Base-by-base conservation (phyloP, 148 eudicot genomes). In the Limonium bicolor region DNA sequence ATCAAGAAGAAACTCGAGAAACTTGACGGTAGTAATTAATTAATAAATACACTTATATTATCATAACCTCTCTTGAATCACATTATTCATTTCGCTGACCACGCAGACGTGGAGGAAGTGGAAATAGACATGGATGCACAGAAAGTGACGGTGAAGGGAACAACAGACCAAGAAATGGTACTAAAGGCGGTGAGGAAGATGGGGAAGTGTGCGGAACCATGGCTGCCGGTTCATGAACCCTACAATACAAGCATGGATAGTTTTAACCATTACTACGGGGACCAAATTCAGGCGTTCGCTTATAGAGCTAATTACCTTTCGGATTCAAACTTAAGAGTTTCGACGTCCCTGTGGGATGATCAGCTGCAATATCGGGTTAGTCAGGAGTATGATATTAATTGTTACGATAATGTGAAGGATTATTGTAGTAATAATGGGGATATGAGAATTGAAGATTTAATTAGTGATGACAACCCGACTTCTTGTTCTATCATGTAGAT, bases 1-100 rank as follows among this genome's bases (percentile, higher is more conserved):
- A 31, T 47, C 7, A 47, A 47, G 51, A 47, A 47, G 29, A 24
- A 35, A 16, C 34, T 47, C 7, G 51, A 47, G 37, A 47, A 47
- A 19, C 20, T 47, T 10, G 51, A 47, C 11, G 51, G 49, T 45
- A 45, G 2, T 16, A 24, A 44, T 9, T 15, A 4, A 15, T 15
- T 6, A 1, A 36, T 15, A n/a, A 6, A 15, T 36, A 5, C 14
- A 36, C 12, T 16, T 16, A 11, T 6, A 15, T 6, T n/a, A 20
- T 15, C 0, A 14, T 14, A 12, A 14, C 18, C 12, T 34, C 4
- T 34, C 4, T 17, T n/a, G n/a, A n/a, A n/a, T n/a, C n/a, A n/a
- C n/a, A n/a, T n/a, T n/a, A n/a, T n/a, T n/a, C n/a, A n/a, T n/a
- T n/a, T n/a, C n/a, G n/a, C n/a, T n/a, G n/a, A n/a, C n/a, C n/a